Conservation (phyloP, 306 rosid species). For the Trifolium pratense region DNA sequence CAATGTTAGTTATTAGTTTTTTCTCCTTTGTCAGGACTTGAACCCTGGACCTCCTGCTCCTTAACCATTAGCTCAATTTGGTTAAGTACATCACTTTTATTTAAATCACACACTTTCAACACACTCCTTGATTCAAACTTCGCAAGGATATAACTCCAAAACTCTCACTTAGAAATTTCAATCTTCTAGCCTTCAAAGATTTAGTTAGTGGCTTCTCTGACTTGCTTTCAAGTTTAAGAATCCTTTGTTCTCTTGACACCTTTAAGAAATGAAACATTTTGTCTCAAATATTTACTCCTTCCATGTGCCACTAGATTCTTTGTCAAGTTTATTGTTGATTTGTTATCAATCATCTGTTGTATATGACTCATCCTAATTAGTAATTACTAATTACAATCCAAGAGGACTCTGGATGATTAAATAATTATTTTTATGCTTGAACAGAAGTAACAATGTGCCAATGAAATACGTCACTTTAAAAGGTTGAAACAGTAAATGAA, state of each 20-base stretch:
- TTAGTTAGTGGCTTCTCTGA: neutral
- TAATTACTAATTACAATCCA: neutral
- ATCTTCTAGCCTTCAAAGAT: neutral
- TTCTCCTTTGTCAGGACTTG: no score
- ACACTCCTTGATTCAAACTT: neutral
- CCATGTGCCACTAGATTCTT: no score
- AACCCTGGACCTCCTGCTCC: no score
- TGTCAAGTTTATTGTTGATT: no score
- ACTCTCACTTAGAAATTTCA: neutral
- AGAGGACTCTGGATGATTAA: neutral
- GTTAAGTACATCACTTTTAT: no score
- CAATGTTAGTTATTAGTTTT: no score
- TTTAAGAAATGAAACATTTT: neutral
- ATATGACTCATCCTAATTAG: neutral
- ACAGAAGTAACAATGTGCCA: neutral
- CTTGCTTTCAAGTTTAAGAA: neutral
- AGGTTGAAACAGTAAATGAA: slow-evolving; percentile 10
- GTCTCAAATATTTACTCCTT: neutral
- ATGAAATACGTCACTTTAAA: slow-evolving; percentile 10
- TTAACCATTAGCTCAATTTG: no score
- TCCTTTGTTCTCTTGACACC: neutral
- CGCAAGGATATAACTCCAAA: neutral
- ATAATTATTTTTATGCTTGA: slow-evolving; percentile 23
- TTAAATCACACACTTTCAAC: neutral
- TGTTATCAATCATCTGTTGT: no score